Base-by-base conservation (phyloP, 805 yeast genomes). In the Zygosaccharomyces bailii region DNA sequence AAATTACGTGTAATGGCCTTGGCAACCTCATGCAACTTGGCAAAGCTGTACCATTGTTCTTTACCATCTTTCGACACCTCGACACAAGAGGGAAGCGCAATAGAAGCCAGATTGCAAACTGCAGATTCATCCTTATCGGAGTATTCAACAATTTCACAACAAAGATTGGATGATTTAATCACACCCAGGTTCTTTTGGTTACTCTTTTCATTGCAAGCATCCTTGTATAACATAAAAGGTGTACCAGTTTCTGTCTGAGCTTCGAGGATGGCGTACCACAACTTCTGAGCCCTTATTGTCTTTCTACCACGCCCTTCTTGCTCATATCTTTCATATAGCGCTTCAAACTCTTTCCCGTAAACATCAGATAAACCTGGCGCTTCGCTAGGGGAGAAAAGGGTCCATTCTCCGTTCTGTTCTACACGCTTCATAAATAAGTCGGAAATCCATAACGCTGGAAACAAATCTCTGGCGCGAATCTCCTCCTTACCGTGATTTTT, bases 401-500 rank as follows among this genome's bases (percentile, higher is more conserved):
- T 78, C 98, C 98, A 90, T 19, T 81, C 82, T 39, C 63, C 80
- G 60, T 88, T 77, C n/a, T 66, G 67, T 66, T 86, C 86, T 19
- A 90, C 96, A 53, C 91, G 79, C 65, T 82, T 68, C 98, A 90
- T 90, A 66, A 90, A 91, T 56, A 90, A 70, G 63, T 91, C 97
- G 1, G 97, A 87, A 27, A 90, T 79, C 98, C 98, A 90, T 41
- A 90, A 71, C 1, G 95, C 97, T 58, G 82, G 79, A 68, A 91
- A 90, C 52, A 90, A 70, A 63, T 91, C 97, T 55, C 97, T 77
- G 1, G 98, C 96, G 57, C 97, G 78, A 53, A 79, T 68, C 64
- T 90, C 97, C 65, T 90, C 97, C 57, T 86, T 88, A 34, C 97
- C 98, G 62, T 90, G 96, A 62, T 89, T 91, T 69, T 90, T 90